A percentile compares a stretch with the other conserved stretches of the same genome.
These are phyloP conservation scores for Seminavis robusta DNA, from an alignment of 108 stramenopile genomes.

Conservation along the genomic window DNA sequence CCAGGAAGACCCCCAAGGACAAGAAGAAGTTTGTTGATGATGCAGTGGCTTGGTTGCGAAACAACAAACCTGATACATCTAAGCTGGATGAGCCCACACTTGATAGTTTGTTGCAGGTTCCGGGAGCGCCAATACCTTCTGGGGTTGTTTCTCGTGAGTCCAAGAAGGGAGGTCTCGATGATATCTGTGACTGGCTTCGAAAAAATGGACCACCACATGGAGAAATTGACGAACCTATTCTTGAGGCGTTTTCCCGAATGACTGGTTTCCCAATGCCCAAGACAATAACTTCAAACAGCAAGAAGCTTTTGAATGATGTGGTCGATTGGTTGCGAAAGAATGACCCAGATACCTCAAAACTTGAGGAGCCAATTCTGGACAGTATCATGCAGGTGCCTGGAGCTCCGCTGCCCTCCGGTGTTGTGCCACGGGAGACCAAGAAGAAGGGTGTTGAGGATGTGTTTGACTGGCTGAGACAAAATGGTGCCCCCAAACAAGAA, in stretches of 20 bases:
- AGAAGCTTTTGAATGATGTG: neutral
- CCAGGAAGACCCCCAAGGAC: neutral
- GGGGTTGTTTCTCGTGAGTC: neutral
- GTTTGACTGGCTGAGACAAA: constrained; percentile 25
- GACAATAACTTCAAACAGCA: neutral
- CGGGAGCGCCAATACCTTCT: constrained; percentile 4
- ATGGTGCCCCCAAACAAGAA: neutral
- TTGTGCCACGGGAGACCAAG: constrained; percentile 1
- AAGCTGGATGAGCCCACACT: constrained; percentile 1
- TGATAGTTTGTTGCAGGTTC: neutral
- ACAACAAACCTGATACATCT: neutral
- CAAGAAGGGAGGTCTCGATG: constrained; percentile 12
- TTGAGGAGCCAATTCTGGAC: neutral
- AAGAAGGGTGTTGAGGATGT: constrained; percentile 9
- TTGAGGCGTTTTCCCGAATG: constrained; percentile 1
- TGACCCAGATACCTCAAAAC: neutral
- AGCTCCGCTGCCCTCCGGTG: neutral
- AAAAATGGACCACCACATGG: constrained; percentile 4
- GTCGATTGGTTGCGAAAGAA: constrained; percentile 8
- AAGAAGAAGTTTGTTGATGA: constrained; percentile 10
- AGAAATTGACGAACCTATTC: constrained; percentile 7
- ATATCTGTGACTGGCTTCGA: constrained; percentile 25
- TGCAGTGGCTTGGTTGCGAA: constrained; percentile 24
- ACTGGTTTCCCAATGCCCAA: constrained; percentile 6
- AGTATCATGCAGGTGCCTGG: neutral